A percentile compares a stretch with the other conserved stretches of the same genome.
Evolutionary conservation across 768 basidiomycete genomes (phyloP).

Genomic region (Amanita fuliginea): DNA sequence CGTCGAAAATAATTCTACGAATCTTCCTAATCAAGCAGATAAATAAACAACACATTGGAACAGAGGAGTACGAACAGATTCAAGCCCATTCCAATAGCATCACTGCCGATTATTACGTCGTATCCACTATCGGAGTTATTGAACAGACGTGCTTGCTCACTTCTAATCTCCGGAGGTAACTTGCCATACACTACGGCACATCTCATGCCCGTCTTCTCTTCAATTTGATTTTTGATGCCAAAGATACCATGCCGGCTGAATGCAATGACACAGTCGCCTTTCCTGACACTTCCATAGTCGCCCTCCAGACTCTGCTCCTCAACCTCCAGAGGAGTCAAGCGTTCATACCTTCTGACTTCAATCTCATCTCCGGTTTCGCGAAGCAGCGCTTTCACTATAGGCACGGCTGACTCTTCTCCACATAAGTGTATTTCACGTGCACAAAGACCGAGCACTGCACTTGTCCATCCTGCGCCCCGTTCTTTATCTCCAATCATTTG

Average conservation of each 20-base stretch:
- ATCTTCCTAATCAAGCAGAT: slow-evolving; percentile 58
- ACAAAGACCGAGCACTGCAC: slow-evolving; percentile 61
- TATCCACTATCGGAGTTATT: slow-evolving; percentile 77
- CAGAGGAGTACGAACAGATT: slow-evolving; percentile 59
- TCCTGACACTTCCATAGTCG: slow-evolving; percentile 47
- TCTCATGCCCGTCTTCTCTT: slow-evolving; percentile 57
- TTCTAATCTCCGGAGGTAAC: slow-evolving; percentile 84
- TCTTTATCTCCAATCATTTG: slow-evolving; percentile 82
- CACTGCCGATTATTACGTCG: slow-evolving; percentile 87
- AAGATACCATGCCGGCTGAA: slow-evolving; percentile 77
- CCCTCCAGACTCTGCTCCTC: slow-evolving; percentile 52
- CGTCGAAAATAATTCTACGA: slow-evolving; percentile 72
- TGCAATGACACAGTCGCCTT: slow-evolving; percentile 87
- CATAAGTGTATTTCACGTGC: slow-evolving; percentile 89
- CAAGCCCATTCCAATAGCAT: slow-evolving; percentile 95
- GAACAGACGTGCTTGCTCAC: slow-evolving; percentile 87
- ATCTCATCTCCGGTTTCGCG: slow-evolving; percentile 74
- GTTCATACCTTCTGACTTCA: slow-evolving; percentile 71
- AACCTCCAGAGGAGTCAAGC: slow-evolving; percentile 75
- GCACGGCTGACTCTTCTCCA: slow-evolving; percentile 88
- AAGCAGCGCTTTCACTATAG: slow-evolving; percentile 61
- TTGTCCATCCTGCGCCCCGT: slow-evolving; percentile 77
- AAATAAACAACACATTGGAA: slow-evolving; percentile 2
- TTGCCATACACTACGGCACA: slow-evolving; percentile 93
- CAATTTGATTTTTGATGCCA: slow-evolving; percentile 58